Evolutionary conservation across 2,329 filamentous ascomycete species (phyloP).

Genomic region (Remersonia thermophila): DNA sequence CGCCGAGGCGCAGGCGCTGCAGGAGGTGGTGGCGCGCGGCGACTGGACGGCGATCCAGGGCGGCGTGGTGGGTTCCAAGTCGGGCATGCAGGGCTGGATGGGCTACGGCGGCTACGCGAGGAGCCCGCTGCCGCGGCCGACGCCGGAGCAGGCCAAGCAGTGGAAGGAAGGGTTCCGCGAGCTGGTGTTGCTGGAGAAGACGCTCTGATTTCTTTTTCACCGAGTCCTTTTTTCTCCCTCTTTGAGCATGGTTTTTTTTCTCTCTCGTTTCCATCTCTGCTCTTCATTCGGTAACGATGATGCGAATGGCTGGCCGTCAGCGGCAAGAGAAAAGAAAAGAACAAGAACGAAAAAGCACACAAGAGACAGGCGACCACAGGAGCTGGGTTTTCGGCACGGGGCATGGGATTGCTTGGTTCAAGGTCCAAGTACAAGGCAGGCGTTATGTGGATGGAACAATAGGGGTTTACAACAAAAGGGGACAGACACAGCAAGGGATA

Average conservation of each 20-base stretch:
- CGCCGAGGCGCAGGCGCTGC: constrained; percentile 48
- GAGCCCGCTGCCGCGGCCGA: constrained; percentile 39
- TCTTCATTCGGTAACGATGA: too few species aligned
- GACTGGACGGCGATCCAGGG: constrained; percentile 64
- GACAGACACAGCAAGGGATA: too few species aligned
- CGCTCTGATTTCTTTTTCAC: constrained; percentile 22
- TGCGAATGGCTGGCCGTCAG: too few species aligned
- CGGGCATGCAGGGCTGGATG: constrained; percentile 50
- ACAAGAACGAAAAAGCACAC: too few species aligned
- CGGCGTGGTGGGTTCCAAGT: constrained; percentile 61
- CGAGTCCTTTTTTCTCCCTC: neutral
- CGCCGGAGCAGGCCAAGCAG: constrained; percentile 32
- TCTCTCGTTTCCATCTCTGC: too few species aligned
- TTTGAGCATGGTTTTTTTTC: neutral
- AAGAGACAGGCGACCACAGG: too few species aligned
- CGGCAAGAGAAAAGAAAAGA: too few species aligned
- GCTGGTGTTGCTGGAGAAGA: constrained; percentile 39
- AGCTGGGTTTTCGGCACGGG: too few species aligned
- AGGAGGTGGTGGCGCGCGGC: constrained; percentile 52
- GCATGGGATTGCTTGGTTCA: too few species aligned
- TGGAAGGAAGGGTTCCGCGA: constrained; percentile 47
- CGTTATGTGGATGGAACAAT: too few species aligned
- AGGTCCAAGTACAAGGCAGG: too few species aligned
- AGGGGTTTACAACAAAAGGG: too few species aligned
- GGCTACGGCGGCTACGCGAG: constrained; percentile 49